Conservation (phyloP, 371 early-diverging fungal species). For the Mucor saturninus region DNA sequence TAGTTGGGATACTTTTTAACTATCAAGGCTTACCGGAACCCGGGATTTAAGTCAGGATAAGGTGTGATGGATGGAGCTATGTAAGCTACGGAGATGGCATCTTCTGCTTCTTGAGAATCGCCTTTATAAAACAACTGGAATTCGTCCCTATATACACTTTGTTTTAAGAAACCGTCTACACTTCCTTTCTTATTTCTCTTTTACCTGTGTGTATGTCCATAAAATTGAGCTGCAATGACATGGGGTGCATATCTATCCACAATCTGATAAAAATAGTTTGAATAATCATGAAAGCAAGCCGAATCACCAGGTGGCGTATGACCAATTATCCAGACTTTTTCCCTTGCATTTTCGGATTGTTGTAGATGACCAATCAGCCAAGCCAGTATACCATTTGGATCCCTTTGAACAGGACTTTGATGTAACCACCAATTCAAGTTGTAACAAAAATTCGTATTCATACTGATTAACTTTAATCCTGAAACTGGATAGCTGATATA, state of each 20-base stretch:
- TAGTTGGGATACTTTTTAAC: neutral
- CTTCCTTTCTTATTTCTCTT: neutral
- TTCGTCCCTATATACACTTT: slow-evolving; percentile 45
- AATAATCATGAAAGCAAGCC: slow-evolving; percentile 64
- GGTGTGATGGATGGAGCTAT: slow-evolving; percentile 63
- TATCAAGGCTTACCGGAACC: slow-evolving; percentile 42
- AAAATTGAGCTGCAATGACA: slow-evolving; percentile 66
- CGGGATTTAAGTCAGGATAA: slow-evolving; percentile 57
- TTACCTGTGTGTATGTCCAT: slow-evolving; percentile 64
- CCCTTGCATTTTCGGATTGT: slow-evolving; percentile 54
- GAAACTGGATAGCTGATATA: slow-evolving; percentile 48
- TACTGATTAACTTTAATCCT: slow-evolving; percentile 59
- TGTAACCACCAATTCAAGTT: slow-evolving; percentile 60
- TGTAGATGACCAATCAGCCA: slow-evolving; percentile 61
- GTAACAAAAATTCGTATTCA: slow-evolving; percentile 72
- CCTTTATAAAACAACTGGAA: slow-evolving; percentile 54
- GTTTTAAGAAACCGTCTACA: neutral
- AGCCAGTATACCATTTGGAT: slow-evolving; percentile 56
- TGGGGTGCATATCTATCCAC: slow-evolving; percentile 64
- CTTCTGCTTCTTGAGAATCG: slow-evolving; percentile 35
- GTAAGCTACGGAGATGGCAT: slow-evolving; percentile 57
- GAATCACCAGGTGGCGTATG: slow-evolving; percentile 60
- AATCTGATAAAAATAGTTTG: slow-evolving; percentile 62
- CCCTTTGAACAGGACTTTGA: slow-evolving; percentile 41
- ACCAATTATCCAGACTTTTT: slow-evolving; percentile 66